Base-by-base conservation (phyloP, 495 filamentous ascomycete species). In the Penicillium paxilli region DNA sequence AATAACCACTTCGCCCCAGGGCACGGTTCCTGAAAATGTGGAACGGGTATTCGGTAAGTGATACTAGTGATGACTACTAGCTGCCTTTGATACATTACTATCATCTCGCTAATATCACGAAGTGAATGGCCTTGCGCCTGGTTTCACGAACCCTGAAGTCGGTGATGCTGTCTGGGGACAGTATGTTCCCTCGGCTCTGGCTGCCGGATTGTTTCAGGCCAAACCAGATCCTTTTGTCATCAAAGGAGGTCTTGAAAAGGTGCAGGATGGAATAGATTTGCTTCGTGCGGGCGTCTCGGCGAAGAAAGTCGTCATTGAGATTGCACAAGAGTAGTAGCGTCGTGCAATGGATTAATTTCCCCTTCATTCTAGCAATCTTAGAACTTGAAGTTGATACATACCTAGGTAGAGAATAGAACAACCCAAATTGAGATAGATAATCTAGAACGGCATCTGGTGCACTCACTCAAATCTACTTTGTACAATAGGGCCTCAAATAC, bases 241-340 rank as follows among this genome's bases (percentile, higher is more conserved):
- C 9, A 68, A 65, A 1, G 58, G 67, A 0, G 76, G 78, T 2
- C 44, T 81, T 22, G 72, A 74, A 22, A 64, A 55, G 22, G 52
- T 79, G 7, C 74, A 79, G 52, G 62, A 63, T 7, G 79, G 62
- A 22, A 33, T 78, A 22, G 70, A 75, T 58, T 22, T 69, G 7
- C 46, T 64, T 23, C 52, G 50, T 24, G 60, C 66, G 47, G 76
- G 78, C 0, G 64, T 76, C 12, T 76, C 72, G 3, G 77, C 71
- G 2, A 61, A 58, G 52, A 80, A 80, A 59, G 32, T 78, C 19
- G 78, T 80, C 11, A 66, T 81, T 50, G 45, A 58, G 26, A 49
- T 58, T 24, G 21, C 45, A 2, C 33, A 25, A 4, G 55, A 58
- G 21, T 47, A 41, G 35, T 12, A 32, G 11, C 11, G 0, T 32